Percentiles rank a stretch among this genome's conserved stretches.
Evolutionary conservation across 495 filamentous ascomycete species (phyloP).

Genomic region (Neurospora sp.): DNA sequence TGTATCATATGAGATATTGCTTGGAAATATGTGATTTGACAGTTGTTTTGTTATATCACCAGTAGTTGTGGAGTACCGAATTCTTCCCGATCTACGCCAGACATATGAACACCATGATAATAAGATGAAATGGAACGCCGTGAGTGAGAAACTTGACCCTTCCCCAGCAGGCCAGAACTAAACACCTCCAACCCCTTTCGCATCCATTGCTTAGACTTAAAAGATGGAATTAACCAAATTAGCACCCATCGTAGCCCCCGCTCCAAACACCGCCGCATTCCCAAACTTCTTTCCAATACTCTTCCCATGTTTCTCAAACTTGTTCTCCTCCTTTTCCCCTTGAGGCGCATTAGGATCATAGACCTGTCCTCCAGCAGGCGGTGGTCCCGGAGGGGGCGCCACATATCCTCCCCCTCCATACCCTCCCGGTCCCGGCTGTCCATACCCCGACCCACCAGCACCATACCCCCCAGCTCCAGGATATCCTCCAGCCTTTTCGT

Average conservation of each 20-base stretch:
- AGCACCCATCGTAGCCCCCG: constrained; percentile 80
- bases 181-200: background rate
- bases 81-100: background rate
- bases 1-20: background rate
- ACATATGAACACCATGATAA: background rate
- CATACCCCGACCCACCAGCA: constrained; percentile 4
- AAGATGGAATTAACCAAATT: constrained; percentile 93
- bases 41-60: background rate
- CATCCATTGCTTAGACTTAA: background rate
- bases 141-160: background rate
- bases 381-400: constrained; percentile 9
- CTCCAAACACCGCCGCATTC: constrained; percentile 68
- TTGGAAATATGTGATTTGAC: background rate
- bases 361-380: constrained; percentile 25
- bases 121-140: background rate
- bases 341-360: constrained; percentile 39
- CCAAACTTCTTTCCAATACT: constrained; percentile 73
- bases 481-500: background rate
- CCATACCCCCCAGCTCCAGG: constrained; percentile 9
- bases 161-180: background rate
- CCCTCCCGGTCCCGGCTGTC: background rate
- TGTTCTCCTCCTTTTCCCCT: constrained; percentile 18
- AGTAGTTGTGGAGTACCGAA: background rate
- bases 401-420: background rate
- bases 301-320: constrained; percentile 49